Evolutionary conservation across 2,329 filamentous ascomycete genomes (phyloP).

Genomic region (Cladosporium sp.): DNA sequence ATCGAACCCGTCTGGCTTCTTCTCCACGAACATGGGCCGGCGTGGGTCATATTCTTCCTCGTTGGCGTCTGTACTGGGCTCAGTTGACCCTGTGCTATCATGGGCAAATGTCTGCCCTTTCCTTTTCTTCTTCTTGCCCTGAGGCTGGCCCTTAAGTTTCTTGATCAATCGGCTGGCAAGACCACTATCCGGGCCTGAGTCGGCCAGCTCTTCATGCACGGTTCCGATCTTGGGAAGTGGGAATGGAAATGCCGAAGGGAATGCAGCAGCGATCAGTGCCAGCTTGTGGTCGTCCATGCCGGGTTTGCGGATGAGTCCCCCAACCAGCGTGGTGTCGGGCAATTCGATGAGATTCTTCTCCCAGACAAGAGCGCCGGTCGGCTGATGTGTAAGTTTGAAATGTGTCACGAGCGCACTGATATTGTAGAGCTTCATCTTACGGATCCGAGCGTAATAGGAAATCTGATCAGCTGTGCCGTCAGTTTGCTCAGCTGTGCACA

Average conservation of each 20-base stretch:
- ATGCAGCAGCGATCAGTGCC: conserved; percentile 27
- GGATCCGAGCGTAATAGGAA: conserved; percentile 33
- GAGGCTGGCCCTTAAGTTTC: conserved; percentile 17
- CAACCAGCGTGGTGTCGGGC: conserved; percentile 49
- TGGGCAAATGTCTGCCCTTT: conserved; percentile 25
- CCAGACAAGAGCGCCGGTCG: conserved; percentile 47
- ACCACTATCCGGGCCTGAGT: conserved; percentile 15
- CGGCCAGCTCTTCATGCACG: conserved; percentile 25
- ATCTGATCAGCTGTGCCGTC: conserved; percentile 27
- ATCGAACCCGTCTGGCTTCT: conserved; percentile 17
- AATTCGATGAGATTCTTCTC: conserved; percentile 58
- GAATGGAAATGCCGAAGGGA: conserved; percentile 36
- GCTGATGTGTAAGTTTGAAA: conserved; percentile 54
- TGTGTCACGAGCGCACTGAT: conserved; percentile 57
- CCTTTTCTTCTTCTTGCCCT: conserved; percentile 23
- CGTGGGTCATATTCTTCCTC: conserved; percentile 49
- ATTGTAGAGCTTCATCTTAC: conserved; percentile 38
- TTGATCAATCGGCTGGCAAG: conserved; percentile 24
- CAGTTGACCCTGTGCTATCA: conserved; percentile 23
- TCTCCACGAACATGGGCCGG: conserved; percentile 30
- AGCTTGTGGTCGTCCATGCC: conserved; percentile 56
- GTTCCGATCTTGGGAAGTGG: conserved; percentile 41
- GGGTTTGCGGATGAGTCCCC: conserved; percentile 45
- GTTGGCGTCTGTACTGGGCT: conserved; percentile 33
- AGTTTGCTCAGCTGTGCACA: conserved; percentile 21